Evolutionary conservation across 805 yeast species (phyloP).

Genomic region (Wickerhamomyces canadensis): DNA sequence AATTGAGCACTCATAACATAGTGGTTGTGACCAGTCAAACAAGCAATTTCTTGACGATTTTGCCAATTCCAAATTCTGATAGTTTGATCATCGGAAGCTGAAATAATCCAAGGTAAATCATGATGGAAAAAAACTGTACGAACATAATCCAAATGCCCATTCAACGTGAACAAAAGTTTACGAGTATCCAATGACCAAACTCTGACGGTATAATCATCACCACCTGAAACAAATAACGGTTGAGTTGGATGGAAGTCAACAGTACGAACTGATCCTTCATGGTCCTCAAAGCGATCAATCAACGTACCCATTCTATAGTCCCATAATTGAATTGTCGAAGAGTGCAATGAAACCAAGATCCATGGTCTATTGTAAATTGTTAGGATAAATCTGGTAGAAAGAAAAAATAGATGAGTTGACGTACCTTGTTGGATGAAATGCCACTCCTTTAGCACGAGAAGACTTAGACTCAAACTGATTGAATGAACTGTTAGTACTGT

Average conservation of each 20-base stretch:
- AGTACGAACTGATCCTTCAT: constrained; percentile 96
- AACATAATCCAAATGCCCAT: constrained; percentile 92
- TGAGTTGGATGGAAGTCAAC: constrained; percentile 97
- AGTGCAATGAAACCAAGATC: constrained; percentile 91
- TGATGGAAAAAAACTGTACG: constrained; percentile 93
- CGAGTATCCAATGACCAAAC: constrained; percentile 94
- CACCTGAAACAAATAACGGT: constrained; percentile 94
- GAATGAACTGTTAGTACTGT: constrained; percentile 16
- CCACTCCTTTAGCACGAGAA: constrained; percentile 95
- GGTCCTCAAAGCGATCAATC: constrained; percentile 95
- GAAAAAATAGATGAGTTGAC: constrained; percentile 10
- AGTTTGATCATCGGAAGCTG: constrained; percentile 97
- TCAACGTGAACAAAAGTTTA: constrained; percentile 84
- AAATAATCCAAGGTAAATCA: constrained; percentile 95
- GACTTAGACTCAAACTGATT: constrained; percentile 90
- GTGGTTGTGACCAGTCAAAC: constrained; percentile 96
- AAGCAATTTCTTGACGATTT: constrained; percentile 93
- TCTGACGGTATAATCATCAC: constrained; percentile 92
- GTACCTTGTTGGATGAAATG: constrained; percentile 83
- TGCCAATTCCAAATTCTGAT: constrained; percentile 99
- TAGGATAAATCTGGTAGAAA: constrained; percentile 7
- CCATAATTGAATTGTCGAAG: constrained; percentile 99
- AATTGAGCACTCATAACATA: constrained; percentile 98
- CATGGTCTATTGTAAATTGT: constrained; percentile 58
- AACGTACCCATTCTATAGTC: constrained; percentile 99